Evolutionary conservation across 805 yeast genomes (phyloP), one percentile per base, ranked within the genome.

Genomic region (Helenozyma rhizophorensis): DNA sequence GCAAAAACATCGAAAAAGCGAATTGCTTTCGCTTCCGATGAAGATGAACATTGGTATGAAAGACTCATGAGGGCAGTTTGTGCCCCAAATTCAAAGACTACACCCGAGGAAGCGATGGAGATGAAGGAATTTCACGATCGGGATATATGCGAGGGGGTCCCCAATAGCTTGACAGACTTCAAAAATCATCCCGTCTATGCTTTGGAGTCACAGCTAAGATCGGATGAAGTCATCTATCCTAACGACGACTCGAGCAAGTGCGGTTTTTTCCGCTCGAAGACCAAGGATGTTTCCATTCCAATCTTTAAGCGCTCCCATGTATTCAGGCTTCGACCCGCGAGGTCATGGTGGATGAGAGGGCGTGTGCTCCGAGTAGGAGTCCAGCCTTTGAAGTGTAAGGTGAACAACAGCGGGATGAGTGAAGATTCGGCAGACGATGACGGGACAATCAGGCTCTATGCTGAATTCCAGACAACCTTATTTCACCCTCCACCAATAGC

Each of bases 181-280:
- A 80, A 78, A 32, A 80, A 80, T 31, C 98, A 93, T 56, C 98
- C 98, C 0, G 58, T 79, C 10, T 93, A 81, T 56, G 93, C 83
- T 0, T 54, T 93, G 10, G 95, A 85, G 53, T 69, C 77, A 3
- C 94, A 88, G 43, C 53, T 93, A 21, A 71, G 72, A 30, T 71
- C 74, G 32, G 83, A 80, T 51, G 96, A 93, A 52, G 68, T 88
- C 4, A 55, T 90, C 4, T 68, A 70, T 33, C 86, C 89, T 0
- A 74, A 68, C 47, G 79, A 71, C 24, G 74, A 78, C 14, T 30
- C 55, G 7, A 57, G 64, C 32, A 55, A 55, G 37, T 81, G 94
- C 48, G 98, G 97, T 1, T 78, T 79, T 19, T 68, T 86, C 18
- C 62, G 81, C 14, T 56, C 74, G 10, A 24, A 25, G 27, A 44